phyloP scores from a whole-genome alignment of 495 filamentous ascomycete genomes.

The Chaetomium tenue region DNA sequence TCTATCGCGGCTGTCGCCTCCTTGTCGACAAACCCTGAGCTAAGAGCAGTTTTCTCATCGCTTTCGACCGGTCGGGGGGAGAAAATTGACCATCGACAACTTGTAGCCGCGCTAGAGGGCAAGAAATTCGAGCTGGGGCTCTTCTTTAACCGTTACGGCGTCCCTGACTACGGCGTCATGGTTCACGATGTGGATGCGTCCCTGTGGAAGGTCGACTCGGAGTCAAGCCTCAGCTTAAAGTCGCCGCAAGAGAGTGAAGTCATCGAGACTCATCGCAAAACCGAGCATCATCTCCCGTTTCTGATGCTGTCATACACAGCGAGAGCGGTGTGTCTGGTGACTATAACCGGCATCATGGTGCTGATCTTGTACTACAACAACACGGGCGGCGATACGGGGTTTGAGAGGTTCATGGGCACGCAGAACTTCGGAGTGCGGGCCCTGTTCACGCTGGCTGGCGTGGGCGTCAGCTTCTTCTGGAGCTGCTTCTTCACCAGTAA shows the following conservation, averaged over 20 bases:
- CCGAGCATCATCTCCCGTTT: slow-evolving; percentile 1
- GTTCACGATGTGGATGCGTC: background rate
- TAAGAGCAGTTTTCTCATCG: slow-evolving; percentile 1
- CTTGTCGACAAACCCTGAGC: background rate
- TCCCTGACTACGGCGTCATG: background rate
- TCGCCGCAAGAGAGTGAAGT: background rate
- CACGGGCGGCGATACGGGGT: background rate
- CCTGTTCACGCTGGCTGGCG: background rate
- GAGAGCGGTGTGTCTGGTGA: background rate
- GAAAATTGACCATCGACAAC: background rate
- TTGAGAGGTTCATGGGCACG: slow-evolving; percentile 5
- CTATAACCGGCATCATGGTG: background rate
- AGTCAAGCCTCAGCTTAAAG: background rate
- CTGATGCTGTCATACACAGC: slow-evolving; percentile 1
- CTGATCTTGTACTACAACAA: slow-evolving; percentile 1
- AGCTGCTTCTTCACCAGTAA: background rate
- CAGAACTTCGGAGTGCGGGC: background rate
- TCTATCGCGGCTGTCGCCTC: background rate
- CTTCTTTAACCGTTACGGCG: background rate
- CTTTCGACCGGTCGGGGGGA: background rate
- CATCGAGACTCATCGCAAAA: background rate
- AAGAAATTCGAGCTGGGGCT: background rate
- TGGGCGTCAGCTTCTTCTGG: background rate
- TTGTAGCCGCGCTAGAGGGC: background rate
- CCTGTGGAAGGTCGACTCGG: slow-evolving; percentile 2